phyloP scores from a whole-genome alignment of 768 basidiomycete genomes.

The Tephrocybe sp. region DNA sequence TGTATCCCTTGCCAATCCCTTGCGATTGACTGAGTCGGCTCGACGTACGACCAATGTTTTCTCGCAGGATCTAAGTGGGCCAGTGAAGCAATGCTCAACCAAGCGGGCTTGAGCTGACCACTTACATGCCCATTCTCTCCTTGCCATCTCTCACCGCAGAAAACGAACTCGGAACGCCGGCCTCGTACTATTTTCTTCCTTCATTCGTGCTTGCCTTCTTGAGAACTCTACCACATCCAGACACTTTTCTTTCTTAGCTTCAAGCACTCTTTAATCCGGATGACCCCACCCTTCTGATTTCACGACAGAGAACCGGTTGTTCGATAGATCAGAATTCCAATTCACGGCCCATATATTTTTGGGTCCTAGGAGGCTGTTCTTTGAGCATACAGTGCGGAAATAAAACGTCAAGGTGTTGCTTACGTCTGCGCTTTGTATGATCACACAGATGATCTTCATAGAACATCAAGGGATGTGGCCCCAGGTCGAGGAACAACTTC shows the following conservation, averaged over 20 bases:
- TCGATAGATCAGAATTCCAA: slow-evolving; percentile 54
- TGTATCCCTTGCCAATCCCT: no score
- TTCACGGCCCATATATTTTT: slow-evolving; percentile 61
- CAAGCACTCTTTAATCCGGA: slow-evolving; percentile 45
- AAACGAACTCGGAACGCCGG: no score
- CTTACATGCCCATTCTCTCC: no score
- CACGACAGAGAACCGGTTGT: slow-evolving; percentile 58
- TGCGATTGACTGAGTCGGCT: no score
- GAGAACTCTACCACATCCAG: slow-evolving; percentile 48
- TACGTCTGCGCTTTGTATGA: no score
- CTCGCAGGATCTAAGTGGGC: no score
- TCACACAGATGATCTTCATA: no score
- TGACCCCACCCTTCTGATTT: slow-evolving; percentile 43
- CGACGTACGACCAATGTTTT: no score
- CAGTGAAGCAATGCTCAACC: no score
- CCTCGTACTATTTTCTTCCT: slow-evolving; percentile 42
- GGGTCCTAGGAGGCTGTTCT: slow-evolving; percentile 46
- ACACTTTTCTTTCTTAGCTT: slow-evolving; percentile 38
- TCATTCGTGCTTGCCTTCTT: slow-evolving; percentile 48
- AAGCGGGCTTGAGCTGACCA: no score
- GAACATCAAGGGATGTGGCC: no score
- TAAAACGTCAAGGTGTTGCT: slow-evolving; percentile 42
- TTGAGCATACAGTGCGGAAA: slow-evolving; percentile 41
- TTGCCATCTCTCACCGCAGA: slow-evolving; percentile 29
- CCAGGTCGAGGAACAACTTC: no score